These are phyloP conservation scores for Mucor racemosus DNA, from an alignment of 371 early-diverging fungal genomes.

Conservation along the genomic window DNA sequence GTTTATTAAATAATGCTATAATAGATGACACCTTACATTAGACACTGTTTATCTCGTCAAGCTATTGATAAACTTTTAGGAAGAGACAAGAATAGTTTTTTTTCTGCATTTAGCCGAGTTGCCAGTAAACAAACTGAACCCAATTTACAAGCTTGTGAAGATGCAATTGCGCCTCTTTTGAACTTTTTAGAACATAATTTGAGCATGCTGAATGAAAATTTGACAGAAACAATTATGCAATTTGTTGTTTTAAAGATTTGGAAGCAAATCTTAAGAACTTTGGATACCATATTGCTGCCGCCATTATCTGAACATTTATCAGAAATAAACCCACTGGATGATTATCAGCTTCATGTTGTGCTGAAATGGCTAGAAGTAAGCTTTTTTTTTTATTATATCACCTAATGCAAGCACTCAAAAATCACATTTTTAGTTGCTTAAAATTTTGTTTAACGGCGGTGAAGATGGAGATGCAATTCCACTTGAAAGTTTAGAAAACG, in stretches of 20 bases:
- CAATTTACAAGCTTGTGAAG: conserved; percentile 68
- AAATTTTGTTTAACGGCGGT: conserved; percentile 83
- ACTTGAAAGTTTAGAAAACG: conserved; percentile 64
- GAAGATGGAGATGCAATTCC: conserved; percentile 78
- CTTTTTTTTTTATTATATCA: background rate
- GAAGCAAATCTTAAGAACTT: conserved; percentile 71
- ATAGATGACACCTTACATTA: conserved; percentile 54
- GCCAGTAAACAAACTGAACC: conserved; percentile 17
- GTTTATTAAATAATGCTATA: background rate
- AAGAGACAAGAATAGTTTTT: conserved; percentile 25
- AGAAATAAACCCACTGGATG: conserved; percentile 60
- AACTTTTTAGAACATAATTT: conserved; percentile 85
- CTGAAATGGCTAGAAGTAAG: conserved; percentile 64
- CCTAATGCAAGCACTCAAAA: background rate
- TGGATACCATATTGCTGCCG: conserved; percentile 76
- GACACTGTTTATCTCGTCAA: conserved; percentile 51
- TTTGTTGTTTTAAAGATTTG: conserved; percentile 78
- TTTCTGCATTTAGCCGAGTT: conserved; percentile 22
- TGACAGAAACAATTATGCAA: conserved; percentile 72
- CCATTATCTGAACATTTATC: conserved; percentile 69
- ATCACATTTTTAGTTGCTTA: conserved; percentile 55
- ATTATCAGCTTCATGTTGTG: conserved; percentile 66
- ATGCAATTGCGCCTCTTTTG: conserved; percentile 66
- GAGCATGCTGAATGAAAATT: conserved; percentile 65
- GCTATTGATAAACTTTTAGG: conserved; percentile 27